Evolutionary conservation across 805 yeast genomes (phyloP).

Genomic region (Candida pseudofarinosa): DNA sequence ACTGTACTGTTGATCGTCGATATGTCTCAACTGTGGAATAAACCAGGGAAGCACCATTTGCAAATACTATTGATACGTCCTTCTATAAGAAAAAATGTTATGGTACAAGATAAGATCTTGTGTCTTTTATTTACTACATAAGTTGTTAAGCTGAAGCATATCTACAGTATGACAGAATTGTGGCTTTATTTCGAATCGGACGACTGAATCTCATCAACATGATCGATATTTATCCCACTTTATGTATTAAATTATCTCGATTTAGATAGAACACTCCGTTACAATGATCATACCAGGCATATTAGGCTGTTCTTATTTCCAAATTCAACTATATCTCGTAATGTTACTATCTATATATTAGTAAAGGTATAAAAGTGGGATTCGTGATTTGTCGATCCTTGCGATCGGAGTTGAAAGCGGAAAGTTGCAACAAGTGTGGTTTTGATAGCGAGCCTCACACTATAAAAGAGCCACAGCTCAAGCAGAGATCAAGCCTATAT

Average conservation of each 20-base stretch:
- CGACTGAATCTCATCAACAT: neutral
- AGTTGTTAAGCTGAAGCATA: neutral
- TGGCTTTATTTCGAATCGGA: neutral
- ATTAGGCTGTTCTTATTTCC: neutral
- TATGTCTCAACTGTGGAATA: conserved; percentile 13
- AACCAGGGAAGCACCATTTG: conserved; percentile 10
- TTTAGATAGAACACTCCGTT: neutral
- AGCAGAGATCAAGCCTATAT: neutral
- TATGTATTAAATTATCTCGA: neutral
- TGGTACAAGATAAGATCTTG: neutral
- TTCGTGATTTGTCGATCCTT: neutral
- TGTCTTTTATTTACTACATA: neutral
- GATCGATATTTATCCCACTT: neutral
- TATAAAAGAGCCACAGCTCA: neutral
- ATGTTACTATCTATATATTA: neutral
- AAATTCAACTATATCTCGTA: neutral
- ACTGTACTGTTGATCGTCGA: conserved; percentile 5
- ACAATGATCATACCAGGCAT: too few species aligned
- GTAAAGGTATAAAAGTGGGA: neutral
- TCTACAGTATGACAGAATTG: neutral
- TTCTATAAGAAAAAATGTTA: neutral
- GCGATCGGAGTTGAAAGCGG: neutral
- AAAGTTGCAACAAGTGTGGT: neutral
- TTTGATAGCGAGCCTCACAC: neutral
- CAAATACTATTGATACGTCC: neutral